Percentiles rank a stretch among this genome's conserved stretches.
phyloP scores from a whole-genome alignment of 371 early-diverging fungal genomes.

The Dinochytrium kinnereticum region DNA sequence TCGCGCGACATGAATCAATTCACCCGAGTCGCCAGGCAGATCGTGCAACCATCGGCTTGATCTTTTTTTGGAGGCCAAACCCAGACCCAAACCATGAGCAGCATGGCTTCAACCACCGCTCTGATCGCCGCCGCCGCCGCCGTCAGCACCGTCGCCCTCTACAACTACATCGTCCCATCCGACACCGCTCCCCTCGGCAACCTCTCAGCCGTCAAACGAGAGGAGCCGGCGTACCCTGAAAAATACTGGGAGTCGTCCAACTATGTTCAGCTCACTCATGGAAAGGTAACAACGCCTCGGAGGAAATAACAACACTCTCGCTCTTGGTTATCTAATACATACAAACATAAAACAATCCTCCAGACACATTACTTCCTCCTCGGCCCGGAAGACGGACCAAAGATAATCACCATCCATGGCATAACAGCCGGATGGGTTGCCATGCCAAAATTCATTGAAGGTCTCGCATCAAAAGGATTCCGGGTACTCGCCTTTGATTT shows the following conservation, averaged over 20 bases:
- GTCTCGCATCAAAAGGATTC: background rate
- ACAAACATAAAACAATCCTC: background rate
- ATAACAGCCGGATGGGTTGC: conserved; percentile 8
- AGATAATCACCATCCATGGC: background rate
- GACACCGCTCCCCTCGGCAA: background rate
- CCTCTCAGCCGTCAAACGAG: conserved; percentile 1
- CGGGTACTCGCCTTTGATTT: background rate
- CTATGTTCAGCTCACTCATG: background rate
- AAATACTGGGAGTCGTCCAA: background rate
- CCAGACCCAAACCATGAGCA: background rate
- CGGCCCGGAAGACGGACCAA: background rate
- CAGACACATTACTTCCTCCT: conserved; percentile 10
- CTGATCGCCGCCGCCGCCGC: background rate
- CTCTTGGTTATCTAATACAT: background rate
- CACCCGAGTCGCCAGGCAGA: no score
- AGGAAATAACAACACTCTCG: background rate
- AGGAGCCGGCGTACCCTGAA: conserved; percentile 2
- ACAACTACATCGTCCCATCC: background rate
- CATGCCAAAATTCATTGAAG: background rate
- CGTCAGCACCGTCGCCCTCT: background rate
- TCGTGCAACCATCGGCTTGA: no score
- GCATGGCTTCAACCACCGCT: background rate
- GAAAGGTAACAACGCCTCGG: no score
- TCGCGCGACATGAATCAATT: no score
- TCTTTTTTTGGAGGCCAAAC: no score